Base-by-base conservation (phyloP, 2,329 filamentous ascomycete species). In the Fusarium sp. region DNA sequence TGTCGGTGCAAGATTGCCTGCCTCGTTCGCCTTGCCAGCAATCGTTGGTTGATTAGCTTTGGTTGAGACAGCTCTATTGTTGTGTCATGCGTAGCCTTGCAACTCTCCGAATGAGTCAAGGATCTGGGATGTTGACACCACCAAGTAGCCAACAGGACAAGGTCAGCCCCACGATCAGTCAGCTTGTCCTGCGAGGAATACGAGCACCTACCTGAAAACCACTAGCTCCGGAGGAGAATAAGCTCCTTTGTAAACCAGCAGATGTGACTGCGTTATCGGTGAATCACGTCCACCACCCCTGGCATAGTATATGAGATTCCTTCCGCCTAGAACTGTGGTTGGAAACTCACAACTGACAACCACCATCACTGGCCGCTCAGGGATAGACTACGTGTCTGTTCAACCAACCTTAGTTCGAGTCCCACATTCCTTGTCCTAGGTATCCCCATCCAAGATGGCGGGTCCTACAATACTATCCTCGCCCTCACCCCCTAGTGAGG, bases 401-500 rank as follows among this genome's bases (percentile, higher is more conserved):
- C 25, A n/a, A n/a, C 6, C 47, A 29, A 52, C 10, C 47, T 31
- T 52, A 18, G 2, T 18, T 10, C 18, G 18, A 52, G 47, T 29
- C 6, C 27, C 47, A 52, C 31, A 29, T 13, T 52, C n/a, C 47
- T 52, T 52, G 47, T 29, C 47, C 25, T 52, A 20, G 47, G 47
- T 52, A 52, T 29, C 47, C 47, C 47, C 47, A 25, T 10, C 38
- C 36, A 73, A 58, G 10, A 78, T 78, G 77, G 27, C 73, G 4
- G 22, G 33, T 20, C 22, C 70, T 33, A 68, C 56, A 42, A 67
- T 67, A 35, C 68, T 81, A 18, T 54, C 65, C 9, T 77, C 81
- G 13, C 70, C 74, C 20, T 72, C 65, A 11, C 77, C 76, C 38
- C 80, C 78, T 3, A 79, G 73, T 65, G 63, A 73, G 27, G 79